Evolutionary conservation across 345 rosid species (phyloP).

Genomic region (Eutrema yunnanense): DNA sequence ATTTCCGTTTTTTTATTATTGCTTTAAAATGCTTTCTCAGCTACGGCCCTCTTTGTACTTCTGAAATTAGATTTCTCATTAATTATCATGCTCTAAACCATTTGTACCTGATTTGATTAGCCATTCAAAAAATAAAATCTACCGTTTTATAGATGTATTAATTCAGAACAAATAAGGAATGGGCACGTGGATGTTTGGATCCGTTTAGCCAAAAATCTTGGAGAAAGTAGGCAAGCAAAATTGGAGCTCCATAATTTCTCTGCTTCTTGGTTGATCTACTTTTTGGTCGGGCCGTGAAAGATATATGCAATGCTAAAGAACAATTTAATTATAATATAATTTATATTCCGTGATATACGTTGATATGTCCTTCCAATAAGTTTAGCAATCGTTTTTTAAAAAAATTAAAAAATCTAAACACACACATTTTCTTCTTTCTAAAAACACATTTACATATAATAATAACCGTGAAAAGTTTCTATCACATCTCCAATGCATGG

Average conservation of each 20-base stretch:
- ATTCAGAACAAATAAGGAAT: neutral
- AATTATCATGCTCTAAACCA: neutral
- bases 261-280: constrained; percentile 31
- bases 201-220: constrained; percentile 14
- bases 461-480: neutral
- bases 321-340: neutral
- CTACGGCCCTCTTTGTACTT: constrained; percentile 30
- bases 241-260: constrained; percentile 20
- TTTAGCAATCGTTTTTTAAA: neutral
- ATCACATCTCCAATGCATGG: neutral
- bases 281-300: constrained; percentile 25
- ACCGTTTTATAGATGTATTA: neutral
- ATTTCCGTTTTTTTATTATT: neutral
- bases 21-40: neutral
- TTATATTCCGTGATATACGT: neutral
- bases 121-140: neutral
- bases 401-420: too few relatives aligned
- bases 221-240: constrained; percentile 28
- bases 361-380: neutral
- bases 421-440: neutral
- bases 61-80: neutral
- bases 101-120: constrained; percentile 8
- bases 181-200: constrained; percentile 18
- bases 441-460: neutral
- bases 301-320: neutral